A percentile compares a stretch with the other conserved stretches of the same genome.
Conservation (phyloP, 2,329 filamentous ascomycete species). For the Pseudodiploospora longispora region DNA sequence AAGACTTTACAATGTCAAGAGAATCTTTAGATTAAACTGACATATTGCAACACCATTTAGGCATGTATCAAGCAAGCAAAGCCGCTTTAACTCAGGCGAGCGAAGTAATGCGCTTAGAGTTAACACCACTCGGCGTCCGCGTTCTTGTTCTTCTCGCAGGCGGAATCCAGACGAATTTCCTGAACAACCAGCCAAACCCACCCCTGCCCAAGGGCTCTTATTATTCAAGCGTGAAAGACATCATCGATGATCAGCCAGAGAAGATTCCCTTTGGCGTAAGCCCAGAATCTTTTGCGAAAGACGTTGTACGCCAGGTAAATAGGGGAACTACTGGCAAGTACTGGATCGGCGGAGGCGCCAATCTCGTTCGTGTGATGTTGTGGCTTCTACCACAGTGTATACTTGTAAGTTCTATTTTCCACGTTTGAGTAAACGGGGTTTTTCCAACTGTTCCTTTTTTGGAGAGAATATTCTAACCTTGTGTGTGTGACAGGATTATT, state of each 20-base stretch:
- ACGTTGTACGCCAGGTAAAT: slow-evolving; percentile 13
- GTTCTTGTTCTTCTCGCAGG: slow-evolving; percentile 15
- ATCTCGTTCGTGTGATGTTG: slow-evolving; percentile 1
- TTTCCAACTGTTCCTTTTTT: no score
- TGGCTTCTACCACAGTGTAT: slow-evolving; percentile 1
- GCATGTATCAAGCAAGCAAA: slow-evolving; percentile 18
- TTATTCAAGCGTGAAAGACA: slow-evolving; percentile 11
- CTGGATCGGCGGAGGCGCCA: slow-evolving; percentile 13
- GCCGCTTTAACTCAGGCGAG: slow-evolving; percentile 13
- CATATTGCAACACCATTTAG: slow-evolving; percentile 1
- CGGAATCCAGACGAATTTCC: slow-evolving; percentile 9
- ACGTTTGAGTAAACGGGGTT: no score
- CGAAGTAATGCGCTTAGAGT: slow-evolving; percentile 17
- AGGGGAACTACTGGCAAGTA: slow-evolving; percentile 12
- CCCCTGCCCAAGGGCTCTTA: slow-evolving; percentile 12
- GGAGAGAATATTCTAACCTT: no score
- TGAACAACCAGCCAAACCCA: neutral
- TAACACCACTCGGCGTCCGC: slow-evolving; percentile 18
- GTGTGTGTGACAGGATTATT: no score
- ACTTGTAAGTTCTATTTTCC: neutral
- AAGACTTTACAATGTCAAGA: no score
- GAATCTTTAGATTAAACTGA: neutral
- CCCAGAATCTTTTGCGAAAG: slow-evolving; percentile 7
- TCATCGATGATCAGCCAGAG: slow-evolving; percentile 6
- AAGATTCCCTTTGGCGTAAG: slow-evolving; percentile 6